Conservation (phyloP, 139 green algal species). For the Micractinium conductrix region DNA sequence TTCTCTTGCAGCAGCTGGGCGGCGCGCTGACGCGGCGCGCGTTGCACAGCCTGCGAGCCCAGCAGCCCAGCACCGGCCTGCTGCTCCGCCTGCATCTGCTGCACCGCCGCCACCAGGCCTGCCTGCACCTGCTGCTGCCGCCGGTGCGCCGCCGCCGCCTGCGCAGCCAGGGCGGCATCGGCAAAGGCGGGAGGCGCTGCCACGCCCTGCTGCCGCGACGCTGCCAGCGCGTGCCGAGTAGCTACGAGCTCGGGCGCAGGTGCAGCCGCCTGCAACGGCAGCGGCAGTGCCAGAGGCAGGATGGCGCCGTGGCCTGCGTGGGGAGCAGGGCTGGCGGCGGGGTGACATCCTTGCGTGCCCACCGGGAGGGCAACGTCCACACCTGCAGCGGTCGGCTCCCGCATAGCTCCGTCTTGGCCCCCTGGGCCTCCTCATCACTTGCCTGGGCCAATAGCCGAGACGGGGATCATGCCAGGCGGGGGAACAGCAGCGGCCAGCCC, state of each 20-base stretch:
- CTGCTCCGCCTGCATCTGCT: not conserved
- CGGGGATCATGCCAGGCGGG: slow-evolving; percentile 4
- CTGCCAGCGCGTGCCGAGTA: not conserved
- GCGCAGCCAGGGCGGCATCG: not conserved
- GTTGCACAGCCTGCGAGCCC: not conserved
- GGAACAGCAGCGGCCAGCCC: not conserved
- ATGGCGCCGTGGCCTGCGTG: not conserved
- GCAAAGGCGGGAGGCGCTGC: not conserved
- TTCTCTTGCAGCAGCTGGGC: not conserved
- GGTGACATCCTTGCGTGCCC: not conserved
- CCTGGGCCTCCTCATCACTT: not conserved
- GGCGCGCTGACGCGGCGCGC: not conserved
- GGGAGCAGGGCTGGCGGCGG: not conserved
- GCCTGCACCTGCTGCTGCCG: slow-evolving; percentile 6
- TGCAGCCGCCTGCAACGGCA: not conserved
- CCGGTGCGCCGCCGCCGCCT: not conserved
- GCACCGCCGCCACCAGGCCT: not conserved
- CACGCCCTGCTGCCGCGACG: not conserved
- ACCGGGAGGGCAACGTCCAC: not conserved
- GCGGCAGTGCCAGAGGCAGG: not conserved
- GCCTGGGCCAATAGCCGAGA: not conserved
- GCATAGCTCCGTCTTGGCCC: too few species aligned
- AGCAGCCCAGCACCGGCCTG: not conserved
- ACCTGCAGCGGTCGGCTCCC: too few species aligned
- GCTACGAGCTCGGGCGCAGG: not conserved